Percentiles rank a stretch among this genome's conserved stretches.
Evolutionary conservation across 1,284 basidiomycete species (phyloP).

Genomic region (Ceraceosorus guamensis): DNA sequence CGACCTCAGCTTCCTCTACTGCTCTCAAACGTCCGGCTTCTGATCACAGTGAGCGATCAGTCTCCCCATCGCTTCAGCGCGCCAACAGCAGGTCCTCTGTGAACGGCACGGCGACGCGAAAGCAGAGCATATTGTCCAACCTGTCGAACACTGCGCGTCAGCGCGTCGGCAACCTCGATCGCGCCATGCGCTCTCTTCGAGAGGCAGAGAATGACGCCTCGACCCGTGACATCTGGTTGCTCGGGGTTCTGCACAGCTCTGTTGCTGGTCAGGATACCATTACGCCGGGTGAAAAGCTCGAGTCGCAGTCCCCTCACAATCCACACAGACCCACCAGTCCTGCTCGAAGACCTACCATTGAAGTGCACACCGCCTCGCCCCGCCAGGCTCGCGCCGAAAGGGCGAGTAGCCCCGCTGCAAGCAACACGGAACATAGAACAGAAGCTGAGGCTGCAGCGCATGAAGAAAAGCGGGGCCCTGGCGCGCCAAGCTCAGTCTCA

Average conservation of each 20-base stretch:
- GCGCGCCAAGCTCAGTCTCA: not conserved
- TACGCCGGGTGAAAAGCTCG: too few species aligned
- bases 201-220: conserved; percentile 15
- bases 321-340: too few species aligned
- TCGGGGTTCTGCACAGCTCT: conserved; percentile 33
- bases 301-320: too few species aligned
- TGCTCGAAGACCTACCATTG: conserved; percentile 1
- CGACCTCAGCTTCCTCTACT: too few species aligned
- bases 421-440: not conserved
- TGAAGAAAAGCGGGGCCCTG: not conserved
- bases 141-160: conserved; percentile 12
- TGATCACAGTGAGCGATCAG: not conserved
- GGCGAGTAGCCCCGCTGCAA: not conserved
- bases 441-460: not conserved
- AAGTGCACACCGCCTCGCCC: not conserved
- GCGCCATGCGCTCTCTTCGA: conserved; percentile 38
- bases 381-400: too few species aligned
- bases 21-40: too few species aligned
- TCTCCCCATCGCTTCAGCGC: not conserved
- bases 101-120: not conserved
- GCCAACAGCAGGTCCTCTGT: conserved; percentile 4
- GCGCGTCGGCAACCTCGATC: conserved; percentile 25
- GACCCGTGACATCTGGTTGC: conserved; percentile 37
- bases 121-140: not conserved
- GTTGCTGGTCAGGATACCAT: too few species aligned